Percentiles rank a stretch among this genome's conserved stretches.
Conservation (phyloP, 2,329 filamentous ascomycete species). For the Rasamsonia emersonii region DNA sequence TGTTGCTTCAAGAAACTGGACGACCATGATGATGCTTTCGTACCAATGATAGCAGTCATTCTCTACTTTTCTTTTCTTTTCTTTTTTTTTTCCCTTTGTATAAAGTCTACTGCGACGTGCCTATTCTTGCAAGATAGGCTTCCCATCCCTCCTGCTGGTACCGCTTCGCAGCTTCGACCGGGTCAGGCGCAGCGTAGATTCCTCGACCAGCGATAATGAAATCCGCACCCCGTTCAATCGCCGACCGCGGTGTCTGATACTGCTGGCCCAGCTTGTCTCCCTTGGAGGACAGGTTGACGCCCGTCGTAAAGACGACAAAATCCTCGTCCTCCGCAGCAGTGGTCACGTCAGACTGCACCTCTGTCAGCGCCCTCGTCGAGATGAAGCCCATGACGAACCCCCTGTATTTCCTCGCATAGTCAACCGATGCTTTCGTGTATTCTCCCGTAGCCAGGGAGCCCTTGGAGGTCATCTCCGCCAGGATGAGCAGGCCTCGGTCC, state of each 20-base stretch:
- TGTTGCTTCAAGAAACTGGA: too few species aligned
- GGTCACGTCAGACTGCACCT: slow-evolving; percentile 21
- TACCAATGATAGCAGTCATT: too few species aligned
- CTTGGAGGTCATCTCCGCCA: slow-evolving; percentile 44
- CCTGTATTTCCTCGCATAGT: slow-evolving; percentile 37
- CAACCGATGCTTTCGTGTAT: slow-evolving; percentile 39
- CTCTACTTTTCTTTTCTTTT: too few species aligned
- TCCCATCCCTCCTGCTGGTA: slow-evolving; percentile 40
- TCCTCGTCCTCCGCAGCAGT: slow-evolving; percentile 29
- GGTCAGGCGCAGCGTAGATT: slow-evolving; percentile 38
- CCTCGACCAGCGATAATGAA: slow-evolving; percentile 41
- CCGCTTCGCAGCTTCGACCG: slow-evolving; percentile 34
- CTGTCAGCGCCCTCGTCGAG: slow-evolving; percentile 32
- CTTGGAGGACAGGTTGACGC: slow-evolving; percentile 39
- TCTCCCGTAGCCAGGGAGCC: slow-evolving; percentile 38
- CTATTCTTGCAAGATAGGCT: slow-evolving; percentile 34
- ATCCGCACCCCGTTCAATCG: slow-evolving; percentile 37
- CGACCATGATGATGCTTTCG: too few species aligned
- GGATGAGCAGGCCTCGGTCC: slow-evolving; percentile 37
- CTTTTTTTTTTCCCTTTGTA: too few species aligned
- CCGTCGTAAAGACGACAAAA: slow-evolving; percentile 42
- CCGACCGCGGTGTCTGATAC: slow-evolving; percentile 40
- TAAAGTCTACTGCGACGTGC: slow-evolving; percentile 7
- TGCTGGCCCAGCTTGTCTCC: slow-evolving; percentile 41
- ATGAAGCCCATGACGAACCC: slow-evolving; percentile 40